phyloP scores from a whole-genome alignment of 306 rosid genomes.

The Pterocarpus santalinus region DNA sequence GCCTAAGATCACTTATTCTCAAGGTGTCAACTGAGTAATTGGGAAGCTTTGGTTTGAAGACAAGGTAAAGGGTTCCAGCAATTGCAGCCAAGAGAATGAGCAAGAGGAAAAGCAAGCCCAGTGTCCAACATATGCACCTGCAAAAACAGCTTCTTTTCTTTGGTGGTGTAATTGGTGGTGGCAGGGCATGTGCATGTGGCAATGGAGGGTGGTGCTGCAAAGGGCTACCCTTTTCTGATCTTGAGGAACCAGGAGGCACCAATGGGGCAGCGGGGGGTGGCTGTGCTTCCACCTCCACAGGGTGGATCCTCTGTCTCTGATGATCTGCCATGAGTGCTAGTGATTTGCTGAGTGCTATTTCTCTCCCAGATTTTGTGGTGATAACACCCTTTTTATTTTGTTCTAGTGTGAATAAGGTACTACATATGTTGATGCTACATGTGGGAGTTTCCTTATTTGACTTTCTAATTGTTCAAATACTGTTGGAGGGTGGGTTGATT shows the following conservation, averaged over 20 bases:
- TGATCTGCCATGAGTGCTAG: constrained; percentile 66
- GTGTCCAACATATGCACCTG: constrained; percentile 76
- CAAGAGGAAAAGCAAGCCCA: constrained; percentile 59
- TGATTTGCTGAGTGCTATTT: constrained; percentile 5
- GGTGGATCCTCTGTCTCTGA: constrained; percentile 74
- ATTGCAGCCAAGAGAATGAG: constrained; percentile 67
- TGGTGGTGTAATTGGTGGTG: constrained; percentile 40
- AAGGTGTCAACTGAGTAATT: constrained; percentile 72
- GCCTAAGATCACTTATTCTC: constrained; percentile 68
- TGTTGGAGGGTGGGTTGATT: constrained; percentile 24
- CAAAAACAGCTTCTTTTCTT: constrained; percentile 61
- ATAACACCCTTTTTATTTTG: constrained; percentile 2
- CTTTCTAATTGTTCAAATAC: constrained; percentile 31
- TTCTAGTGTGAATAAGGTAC: background rate
- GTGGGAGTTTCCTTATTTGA: constrained; percentile 44
- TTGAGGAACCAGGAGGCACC: constrained; percentile 49
- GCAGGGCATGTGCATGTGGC: constrained; percentile 25
- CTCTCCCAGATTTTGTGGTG: constrained; percentile 15
- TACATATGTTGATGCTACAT: constrained; percentile 5
- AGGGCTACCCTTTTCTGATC: constrained; percentile 57
- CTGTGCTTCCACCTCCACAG: constrained; percentile 56
- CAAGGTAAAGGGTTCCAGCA: constrained; percentile 64
- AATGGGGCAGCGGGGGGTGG: constrained; percentile 52
- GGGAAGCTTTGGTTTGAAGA: constrained; percentile 89
- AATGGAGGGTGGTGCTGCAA: constrained; percentile 46